A percentile compares a stretch with the other conserved stretches of the same genome.
Conservation (phyloP, 176 grass and related monocot species). For the Musa itinerans region DNA sequence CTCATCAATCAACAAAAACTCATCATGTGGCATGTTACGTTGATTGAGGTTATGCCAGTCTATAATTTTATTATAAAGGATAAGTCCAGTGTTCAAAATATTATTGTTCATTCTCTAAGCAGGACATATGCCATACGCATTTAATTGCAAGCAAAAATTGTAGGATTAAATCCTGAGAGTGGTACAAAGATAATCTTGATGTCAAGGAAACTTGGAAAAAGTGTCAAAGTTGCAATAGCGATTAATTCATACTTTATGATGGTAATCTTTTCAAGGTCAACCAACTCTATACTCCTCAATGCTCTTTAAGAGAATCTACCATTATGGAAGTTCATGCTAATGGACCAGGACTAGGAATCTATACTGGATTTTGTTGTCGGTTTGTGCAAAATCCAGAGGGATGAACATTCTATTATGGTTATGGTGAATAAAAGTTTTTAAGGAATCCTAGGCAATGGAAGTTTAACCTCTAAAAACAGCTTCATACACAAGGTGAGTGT, state of each 20-base stretch:
- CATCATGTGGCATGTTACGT: background rate
- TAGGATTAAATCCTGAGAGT: background rate
- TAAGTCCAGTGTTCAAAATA: background rate
- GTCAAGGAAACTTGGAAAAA: background rate
- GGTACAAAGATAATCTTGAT: background rate
- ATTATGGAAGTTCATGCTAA: background rate
- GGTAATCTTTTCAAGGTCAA: background rate
- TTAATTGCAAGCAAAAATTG: background rate
- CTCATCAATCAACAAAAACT: background rate
- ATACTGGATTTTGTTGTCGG: background rate
- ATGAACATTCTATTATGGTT: background rate
- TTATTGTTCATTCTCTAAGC: background rate
- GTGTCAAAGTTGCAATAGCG: background rate
- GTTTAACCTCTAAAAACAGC: slow-evolving; percentile 78
- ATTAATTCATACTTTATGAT: background rate
- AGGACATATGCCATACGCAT: background rate
- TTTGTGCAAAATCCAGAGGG: background rate
- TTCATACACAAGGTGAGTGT: slow-evolving; percentile 55
- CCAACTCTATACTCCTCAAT: background rate
- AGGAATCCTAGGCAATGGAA: slow-evolving; percentile 52
- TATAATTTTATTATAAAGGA: background rate
- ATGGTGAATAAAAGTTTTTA: background rate
- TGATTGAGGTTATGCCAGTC: background rate
- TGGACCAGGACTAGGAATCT: background rate
- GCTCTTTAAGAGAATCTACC: background rate